Evolutionary conservation across 1,139 yeast genomes (phyloP), one percentile per base, ranked within the genome.

Genomic region (Magnusiomyces sp.): DNA sequence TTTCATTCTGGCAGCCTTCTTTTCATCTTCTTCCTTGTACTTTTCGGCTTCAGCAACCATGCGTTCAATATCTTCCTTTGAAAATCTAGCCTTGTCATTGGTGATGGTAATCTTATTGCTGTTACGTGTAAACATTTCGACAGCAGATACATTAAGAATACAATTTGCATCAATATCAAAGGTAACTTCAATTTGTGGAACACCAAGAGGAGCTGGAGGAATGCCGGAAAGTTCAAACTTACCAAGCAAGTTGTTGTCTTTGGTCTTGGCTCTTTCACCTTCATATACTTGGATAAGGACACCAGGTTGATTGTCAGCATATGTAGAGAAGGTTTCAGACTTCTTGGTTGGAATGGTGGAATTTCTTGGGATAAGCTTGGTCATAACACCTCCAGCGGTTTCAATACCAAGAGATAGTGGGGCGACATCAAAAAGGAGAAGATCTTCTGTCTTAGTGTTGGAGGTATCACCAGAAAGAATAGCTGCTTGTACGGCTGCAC

Each of bases 121-220:
- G 77, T 83, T 83, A 71, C 88, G 86, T 58, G 86, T 81, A 71
- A 83, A 95, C 83, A 87, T 87, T 75, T 87, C 95, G 63, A 86
- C 83, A 58, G 95, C 95, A 67, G 94, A 83, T 56, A 87, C 95
- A 78, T 87, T 87, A 73, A 87, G 79, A 73, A 87, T 87, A 74
- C 95, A 95, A 71, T 86, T 89, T 64, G 95, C 89, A 70, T 86
- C 95, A 64, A 86, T 80, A 72, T 86, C 95, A 68, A 87, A 87
- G 62, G 95, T 85, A 62, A 86, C 95, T 77, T 86, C 95, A 65
- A 86, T 85, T 76, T 86, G 94, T 67, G 95, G 95, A 59, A 86
- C 95, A 77, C 95, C 95, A 76, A 92, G 87, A 72, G 95, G 95
- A 56, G 95, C 95, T 65, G 95, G 95, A 68, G 95, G 95, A 60